Evolutionary conservation across 192 early-diverging fungal species (phyloP).

Genomic region (Lobosporangium transversale): DNA sequence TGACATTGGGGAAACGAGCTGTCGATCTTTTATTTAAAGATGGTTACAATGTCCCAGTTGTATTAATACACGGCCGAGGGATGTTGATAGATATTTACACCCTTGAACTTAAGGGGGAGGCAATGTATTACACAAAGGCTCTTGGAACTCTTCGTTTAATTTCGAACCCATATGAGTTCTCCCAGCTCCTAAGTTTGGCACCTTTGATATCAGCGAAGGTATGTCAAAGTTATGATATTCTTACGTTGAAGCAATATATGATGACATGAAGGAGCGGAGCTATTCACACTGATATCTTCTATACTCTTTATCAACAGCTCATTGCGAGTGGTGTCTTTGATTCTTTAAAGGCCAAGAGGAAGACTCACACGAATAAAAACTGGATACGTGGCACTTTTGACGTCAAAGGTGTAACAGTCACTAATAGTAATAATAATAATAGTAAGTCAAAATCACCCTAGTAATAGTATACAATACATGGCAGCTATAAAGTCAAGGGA

Average conservation of each 20-base stretch:
- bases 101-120: not conserved
- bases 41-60: not conserved
- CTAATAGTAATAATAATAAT: not conserved
- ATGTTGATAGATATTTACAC: not conserved
- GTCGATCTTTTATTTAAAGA: not conserved
- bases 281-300: no score
- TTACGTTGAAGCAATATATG: not conserved
- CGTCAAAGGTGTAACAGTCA: not conserved
- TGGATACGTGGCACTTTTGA: not conserved
- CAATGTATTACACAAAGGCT: not conserved
- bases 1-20: not conserved
- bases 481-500: no score
- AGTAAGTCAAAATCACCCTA: no score
- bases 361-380: not conserved
- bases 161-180: not conserved
- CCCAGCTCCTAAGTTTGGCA: not conserved
- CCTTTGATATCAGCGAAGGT: not conserved
- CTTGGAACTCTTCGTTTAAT: not conserved
- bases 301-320: not conserved
- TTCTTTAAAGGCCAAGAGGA: not conserved
- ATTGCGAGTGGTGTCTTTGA: not conserved
- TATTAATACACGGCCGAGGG: not conserved
- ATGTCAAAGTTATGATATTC: no score
- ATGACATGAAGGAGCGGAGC: not conserved
- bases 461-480: no score